Conservation (phyloP, 2,329 filamentous ascomycete species). For the Graphilbum sp. region DNA sequence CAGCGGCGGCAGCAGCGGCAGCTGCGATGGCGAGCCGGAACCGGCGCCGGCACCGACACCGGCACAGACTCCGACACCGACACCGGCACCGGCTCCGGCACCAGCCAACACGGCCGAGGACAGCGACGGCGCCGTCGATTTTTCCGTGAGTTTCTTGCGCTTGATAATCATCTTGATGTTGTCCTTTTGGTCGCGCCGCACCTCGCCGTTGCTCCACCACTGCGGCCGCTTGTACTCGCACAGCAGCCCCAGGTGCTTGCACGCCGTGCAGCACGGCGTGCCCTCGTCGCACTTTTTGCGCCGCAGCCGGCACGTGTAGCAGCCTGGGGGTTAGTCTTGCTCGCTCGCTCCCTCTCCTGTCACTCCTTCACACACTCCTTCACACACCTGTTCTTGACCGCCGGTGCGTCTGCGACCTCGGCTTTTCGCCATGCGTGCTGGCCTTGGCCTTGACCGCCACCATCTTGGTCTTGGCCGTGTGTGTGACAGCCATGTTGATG, state of each 20-base stretch:
- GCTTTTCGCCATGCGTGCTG: slow-evolving; percentile 35
- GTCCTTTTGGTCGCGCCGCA: slow-evolving; percentile 76
- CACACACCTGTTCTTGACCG: slow-evolving; percentile 94
- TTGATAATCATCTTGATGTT: slow-evolving; percentile 96
- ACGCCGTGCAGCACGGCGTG: slow-evolving; percentile 44
- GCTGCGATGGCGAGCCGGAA: too few relatives aligned
- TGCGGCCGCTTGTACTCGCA: slow-evolving; percentile 95
- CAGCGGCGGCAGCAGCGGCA: too few relatives aligned
- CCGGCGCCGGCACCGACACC: too few relatives aligned
- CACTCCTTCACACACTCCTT: too few relatives aligned
- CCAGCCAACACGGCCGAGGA: too few relatives aligned
- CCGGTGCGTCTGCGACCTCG: slow-evolving; percentile 76
- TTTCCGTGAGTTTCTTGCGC: slow-evolving; percentile 86
- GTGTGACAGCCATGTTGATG: slow-evolving; percentile 46
- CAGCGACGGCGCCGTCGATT: too few relatives aligned
- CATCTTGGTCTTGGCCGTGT: slow-evolving; percentile 41
- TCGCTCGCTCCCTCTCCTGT: too few relatives aligned
- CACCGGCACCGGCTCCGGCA: too few relatives aligned
- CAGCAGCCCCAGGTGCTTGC: slow-evolving; percentile 59
- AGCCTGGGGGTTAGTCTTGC: slow-evolving; percentile 26
- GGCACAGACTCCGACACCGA: too few relatives aligned
- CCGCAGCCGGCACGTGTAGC: slow-evolving; percentile 51
- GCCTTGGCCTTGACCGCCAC: slow-evolving; percentile 22
- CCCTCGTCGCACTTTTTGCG: slow-evolving; percentile 57
- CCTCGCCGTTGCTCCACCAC: slow-evolving; percentile 95